These are phyloP conservation scores for Ceratobasidium sp. DNA, from an alignment of 1,284 basidiomycete genomes.

Conservation along the genomic window DNA sequence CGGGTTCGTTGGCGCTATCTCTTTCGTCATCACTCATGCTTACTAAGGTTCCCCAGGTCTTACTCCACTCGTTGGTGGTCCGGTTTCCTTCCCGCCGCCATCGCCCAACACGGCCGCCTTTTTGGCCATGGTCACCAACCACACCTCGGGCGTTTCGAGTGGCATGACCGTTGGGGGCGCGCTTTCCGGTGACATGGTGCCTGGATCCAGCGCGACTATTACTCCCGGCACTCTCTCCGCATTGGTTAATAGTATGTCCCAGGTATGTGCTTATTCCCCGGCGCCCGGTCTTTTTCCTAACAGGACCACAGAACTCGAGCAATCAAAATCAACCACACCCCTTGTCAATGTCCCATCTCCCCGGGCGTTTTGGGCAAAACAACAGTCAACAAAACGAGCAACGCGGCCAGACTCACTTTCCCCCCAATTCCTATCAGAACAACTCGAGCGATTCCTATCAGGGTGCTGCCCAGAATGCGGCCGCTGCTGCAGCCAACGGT, in stretches of 20 bases:
- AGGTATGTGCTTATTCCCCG: constrained; percentile 44
- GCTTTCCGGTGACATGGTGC: constrained; percentile 64
- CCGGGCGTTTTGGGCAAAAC: constrained; percentile 38
- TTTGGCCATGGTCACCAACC: constrained; percentile 88
- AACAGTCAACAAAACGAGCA: constrained; percentile 50
- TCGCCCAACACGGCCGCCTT: constrained; percentile 93
- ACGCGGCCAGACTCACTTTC: constrained; percentile 23
- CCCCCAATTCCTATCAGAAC: constrained; percentile 38
- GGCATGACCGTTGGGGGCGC: constrained; percentile 60
- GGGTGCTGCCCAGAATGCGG: constrained; percentile 45
- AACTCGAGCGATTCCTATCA: constrained; percentile 37
- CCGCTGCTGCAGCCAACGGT: constrained; percentile 80
- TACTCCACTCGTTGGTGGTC: constrained; percentile 83
- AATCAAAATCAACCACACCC: constrained; percentile 49
- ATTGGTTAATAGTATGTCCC: constrained; percentile 58
- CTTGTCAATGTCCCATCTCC: constrained; percentile 45
- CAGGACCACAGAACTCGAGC: constrained; percentile 43
- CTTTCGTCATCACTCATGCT: constrained; percentile 3
- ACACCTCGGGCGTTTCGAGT: constrained; percentile 52
- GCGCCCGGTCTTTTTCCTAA: constrained; percentile 37
- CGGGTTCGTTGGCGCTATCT: constrained; percentile 55
- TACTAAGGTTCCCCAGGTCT: constrained; percentile 59
- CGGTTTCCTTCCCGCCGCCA: constrained; percentile 81
- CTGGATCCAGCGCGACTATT: constrained; percentile 75
- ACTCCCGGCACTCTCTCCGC: constrained; percentile 91